Base-by-base conservation (phyloP, 495 filamentous ascomycete species). In the Penicillium fimorum region DNA sequence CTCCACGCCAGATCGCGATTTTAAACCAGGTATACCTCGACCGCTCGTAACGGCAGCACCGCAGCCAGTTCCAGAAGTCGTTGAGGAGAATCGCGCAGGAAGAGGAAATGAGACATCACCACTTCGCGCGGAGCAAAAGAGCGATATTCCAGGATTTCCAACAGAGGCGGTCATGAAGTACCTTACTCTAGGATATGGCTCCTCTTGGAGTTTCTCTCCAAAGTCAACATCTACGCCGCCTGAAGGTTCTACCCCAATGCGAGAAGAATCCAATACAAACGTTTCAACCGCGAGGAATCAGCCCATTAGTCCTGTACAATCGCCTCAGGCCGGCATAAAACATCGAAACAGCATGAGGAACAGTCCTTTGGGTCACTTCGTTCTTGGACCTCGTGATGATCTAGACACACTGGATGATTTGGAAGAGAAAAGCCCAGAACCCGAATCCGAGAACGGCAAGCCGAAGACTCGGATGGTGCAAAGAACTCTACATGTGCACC, bases 111-210 rank as follows among this genome's bases (percentile, higher is more conserved):
- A 63, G 10, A 53, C 30, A 58, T 61, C 64, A 8, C 57, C 62
- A 33, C 47, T 57, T n/a, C 22, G 47, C 40, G 62, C 50, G 18
- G 65, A 68, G 25, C 59, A 63, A 38, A 53, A 55, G 8, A 62
- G 37, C 25, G 70, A 71, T 4, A 63, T 59, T 55, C 54, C 55
- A 24, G 50, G 59, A 1, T 70, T 72, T 55, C 68, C 66, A 32
- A 73, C 78, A 6, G 78, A 79, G 17, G 76, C 70, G 2, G 61
- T 83, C 41, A 81, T 84, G 72, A 85, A 82, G 58, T 84, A 83
- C 56, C 65, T 85, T 40, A 84, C 81, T 18, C 66, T 87, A 9
- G 84, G 84, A 20, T 87, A 87, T 68, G 80, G 82, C 10, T 83
- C 82, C 7, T 68, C 74, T 5, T 86, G 83, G 84, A 75, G 79